phyloP scores from a whole-genome alignment of 2,329 filamentous ascomycete species.

The Penicillium aurantiogriseum region DNA sequence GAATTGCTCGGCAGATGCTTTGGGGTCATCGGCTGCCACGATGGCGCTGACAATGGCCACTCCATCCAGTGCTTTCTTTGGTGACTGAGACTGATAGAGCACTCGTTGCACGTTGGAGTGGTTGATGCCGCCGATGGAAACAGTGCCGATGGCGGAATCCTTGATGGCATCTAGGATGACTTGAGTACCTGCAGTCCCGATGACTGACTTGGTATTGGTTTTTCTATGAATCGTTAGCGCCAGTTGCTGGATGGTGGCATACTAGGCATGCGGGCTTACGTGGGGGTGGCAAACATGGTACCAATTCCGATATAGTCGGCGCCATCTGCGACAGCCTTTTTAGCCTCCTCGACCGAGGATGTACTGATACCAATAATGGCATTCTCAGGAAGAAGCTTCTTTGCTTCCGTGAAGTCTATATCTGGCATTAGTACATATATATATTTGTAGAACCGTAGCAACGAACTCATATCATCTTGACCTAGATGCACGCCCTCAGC shows the following conservation, averaged over 20 bases:
- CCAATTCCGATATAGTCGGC: conserved; percentile 90
- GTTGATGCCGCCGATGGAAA: conserved; percentile 90
- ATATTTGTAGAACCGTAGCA: background rate
- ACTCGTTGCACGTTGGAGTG: conserved; percentile 71
- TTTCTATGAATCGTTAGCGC: conserved; percentile 56
- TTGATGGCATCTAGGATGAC: conserved; percentile 63
- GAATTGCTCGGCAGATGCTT: conserved; percentile 61
- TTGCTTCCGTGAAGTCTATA: conserved; percentile 56
- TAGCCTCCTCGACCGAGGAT: conserved; percentile 70
- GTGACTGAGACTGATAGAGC: conserved; percentile 64
- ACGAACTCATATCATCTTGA: conserved; percentile 83
- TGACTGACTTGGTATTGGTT: conserved; percentile 78
- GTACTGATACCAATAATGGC: conserved; percentile 88
- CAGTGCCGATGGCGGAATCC: conserved; percentile 50
- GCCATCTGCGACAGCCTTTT: conserved; percentile 68
- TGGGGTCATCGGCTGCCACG: conserved; percentile 68
- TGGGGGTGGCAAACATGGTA: conserved; percentile 81
- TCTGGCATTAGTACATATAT: background rate
- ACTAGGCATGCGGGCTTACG: conserved; percentile 51
- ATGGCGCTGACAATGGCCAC: conserved; percentile 89
- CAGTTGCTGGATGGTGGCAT: background rate
- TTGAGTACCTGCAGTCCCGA: conserved; percentile 70
- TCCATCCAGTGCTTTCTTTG: conserved; percentile 67
- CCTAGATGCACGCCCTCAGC: conserved; percentile 94
- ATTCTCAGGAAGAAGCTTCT: conserved; percentile 67